Base-by-base conservation (phyloP, 495 filamentous ascomycete species). In the Tuber microsphaerosporum region DNA sequence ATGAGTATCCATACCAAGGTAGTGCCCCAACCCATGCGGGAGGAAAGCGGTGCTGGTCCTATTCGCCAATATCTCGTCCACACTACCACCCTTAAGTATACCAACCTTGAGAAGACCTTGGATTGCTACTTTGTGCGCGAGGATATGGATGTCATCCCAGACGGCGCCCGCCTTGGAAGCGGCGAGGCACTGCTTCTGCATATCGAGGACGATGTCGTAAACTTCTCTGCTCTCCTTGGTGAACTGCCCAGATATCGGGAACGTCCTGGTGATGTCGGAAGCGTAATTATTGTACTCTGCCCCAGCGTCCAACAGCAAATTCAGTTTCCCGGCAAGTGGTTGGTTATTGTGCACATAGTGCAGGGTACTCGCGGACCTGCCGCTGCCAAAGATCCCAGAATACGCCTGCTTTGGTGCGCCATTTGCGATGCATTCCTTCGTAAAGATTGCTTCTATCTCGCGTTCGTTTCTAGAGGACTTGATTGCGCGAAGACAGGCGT, bases 1-100 rank as follows among this genome's bases (percentile, higher is more conserved):
- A 84, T 97, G 94, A 10, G 93, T 97, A 84, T 97, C 94, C 91
- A 97, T 92, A 71, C 94, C 94, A 14, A 97, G 86, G 80, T 96
- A 94, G 83, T 97, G 93, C 0, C 94, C 94, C 7, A 97, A 86
- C 9, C 94, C 94, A 82, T 97, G 94, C 7, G 94, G 94, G 82
- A 97, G 92, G 86, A 97, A 97, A 9, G 94, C 93, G 2, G 91
- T 90, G 77, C 91, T 94, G 56, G 92, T 90, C 68, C 93, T 86
- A 71, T 87, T 87, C 46, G 89, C 88, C 78, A 97, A 86, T 71
- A 97, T 89, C 77, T 94, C 92, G 17, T 92, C 88, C 42, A 85
- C 86, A 72, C 83, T 84, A 31, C 88, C 85, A 37, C 90, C 90
- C 75, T 89, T 87, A 56, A 97, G 84, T 71, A 97, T 91, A 0